Percentiles rank a stretch among this genome's conserved stretches.
Evolutionary conservation across 805 yeast genomes (phyloP).

Genomic region (Candida silvicultrix): DNA sequence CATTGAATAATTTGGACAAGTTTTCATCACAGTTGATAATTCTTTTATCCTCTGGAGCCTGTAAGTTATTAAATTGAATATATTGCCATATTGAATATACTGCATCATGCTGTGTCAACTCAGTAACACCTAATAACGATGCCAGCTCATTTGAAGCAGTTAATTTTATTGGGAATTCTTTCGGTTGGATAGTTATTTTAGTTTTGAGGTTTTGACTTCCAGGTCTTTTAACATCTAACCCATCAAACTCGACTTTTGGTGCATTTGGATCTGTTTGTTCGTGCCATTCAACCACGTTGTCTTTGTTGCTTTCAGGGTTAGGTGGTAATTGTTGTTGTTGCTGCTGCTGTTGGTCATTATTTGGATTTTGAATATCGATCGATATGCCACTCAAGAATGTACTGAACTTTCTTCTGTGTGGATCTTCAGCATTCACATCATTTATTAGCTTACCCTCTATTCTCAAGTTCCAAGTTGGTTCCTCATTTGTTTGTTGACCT

Average conservation of each 20-base stretch:
- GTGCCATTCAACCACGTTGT: conserved; percentile 80
- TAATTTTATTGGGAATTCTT: conserved; percentile 63
- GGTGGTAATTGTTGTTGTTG: conserved; percentile 25
- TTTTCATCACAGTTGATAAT: conserved; percentile 44
- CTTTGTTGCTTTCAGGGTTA: conserved; percentile 10
- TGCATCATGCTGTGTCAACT: conserved; percentile 82
- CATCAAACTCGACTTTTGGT: conserved; percentile 64
- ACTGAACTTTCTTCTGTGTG: conserved; percentile 58
- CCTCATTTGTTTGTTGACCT: conserved; percentile 21
- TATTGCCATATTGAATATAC: conserved; percentile 79
- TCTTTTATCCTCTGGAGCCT: conserved; percentile 49
- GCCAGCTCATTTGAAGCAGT: conserved; percentile 62
- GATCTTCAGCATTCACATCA: conserved; percentile 38
- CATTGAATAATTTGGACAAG: conserved; percentile 36
- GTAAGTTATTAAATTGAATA: conserved; percentile 58
- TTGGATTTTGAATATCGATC: conserved; percentile 49
- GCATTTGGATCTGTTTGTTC: conserved; percentile 41
- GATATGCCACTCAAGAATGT: conserved; percentile 79
- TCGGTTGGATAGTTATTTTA: conserved; percentile 74
- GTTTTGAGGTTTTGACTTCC: conserved; percentile 64
- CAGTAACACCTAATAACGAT: conserved; percentile 65
- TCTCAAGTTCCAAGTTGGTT: conserved; percentile 75
- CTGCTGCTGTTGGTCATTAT: conserved; percentile 24
- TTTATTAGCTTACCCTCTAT: conserved; percentile 80
- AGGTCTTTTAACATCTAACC: conserved; percentile 76